phyloP scores from a whole-genome alignment of 176 grass and related monocot genomes.

The Themeda triandra region DNA sequence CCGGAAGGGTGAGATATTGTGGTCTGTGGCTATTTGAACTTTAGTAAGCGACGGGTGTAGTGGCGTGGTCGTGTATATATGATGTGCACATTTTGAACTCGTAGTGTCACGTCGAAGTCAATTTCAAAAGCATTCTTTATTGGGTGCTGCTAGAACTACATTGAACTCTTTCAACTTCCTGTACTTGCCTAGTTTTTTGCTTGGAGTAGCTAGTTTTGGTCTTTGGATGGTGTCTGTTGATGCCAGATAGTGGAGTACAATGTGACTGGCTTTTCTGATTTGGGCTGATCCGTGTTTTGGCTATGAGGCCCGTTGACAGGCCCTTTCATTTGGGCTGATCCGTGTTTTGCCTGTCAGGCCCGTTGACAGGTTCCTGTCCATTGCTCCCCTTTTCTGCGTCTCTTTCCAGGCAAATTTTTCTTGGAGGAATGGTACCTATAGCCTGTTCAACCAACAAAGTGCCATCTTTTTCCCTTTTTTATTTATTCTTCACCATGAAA shows the following conservation, averaged over 20 bases:
- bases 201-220: not conserved
- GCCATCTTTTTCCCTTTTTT: not conserved
- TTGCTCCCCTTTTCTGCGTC: not conserved
- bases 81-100: conserved; percentile 1
- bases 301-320: no score
- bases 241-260: not conserved
- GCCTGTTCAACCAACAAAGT: not conserved
- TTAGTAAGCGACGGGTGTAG: not conserved
- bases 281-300: not conserved
- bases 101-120: not conserved
- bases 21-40: not conserved
- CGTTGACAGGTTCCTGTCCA: not conserved
- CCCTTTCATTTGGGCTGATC: not conserved
- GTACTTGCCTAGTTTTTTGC: not conserved
- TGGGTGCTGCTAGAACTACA: not conserved
- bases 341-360: no score
- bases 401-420: not conserved
- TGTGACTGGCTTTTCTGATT: not conserved
- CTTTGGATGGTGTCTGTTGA: not conserved
- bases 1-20: not conserved
- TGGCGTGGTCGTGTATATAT: conserved; percentile 37
- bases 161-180: not conserved
- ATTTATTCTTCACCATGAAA: not conserved
- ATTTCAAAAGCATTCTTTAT: not conserved
- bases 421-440: not conserved